These are phyloP conservation scores for Lagerstroemia speciosa DNA, from an alignment of 345 rosid species.

Conservation along the genomic window DNA sequence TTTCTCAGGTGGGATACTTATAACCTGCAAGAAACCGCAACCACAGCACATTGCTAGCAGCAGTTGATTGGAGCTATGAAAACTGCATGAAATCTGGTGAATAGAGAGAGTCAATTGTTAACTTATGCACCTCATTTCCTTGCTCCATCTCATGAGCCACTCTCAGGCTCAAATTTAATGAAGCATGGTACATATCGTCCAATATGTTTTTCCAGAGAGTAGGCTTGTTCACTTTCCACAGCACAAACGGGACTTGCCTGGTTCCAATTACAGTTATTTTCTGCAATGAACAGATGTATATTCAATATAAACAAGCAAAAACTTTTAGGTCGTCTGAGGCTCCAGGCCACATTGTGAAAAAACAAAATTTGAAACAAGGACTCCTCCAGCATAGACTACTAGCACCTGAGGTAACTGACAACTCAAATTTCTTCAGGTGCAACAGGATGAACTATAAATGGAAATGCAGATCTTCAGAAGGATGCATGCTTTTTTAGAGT, in stretches of 20 bases:
- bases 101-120: neutral
- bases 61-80: neutral
- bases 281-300: slow-evolving; percentile 24
- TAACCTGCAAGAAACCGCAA: slow-evolving; percentile 30
- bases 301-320: neutral
- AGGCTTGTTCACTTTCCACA: slow-evolving; percentile 72
- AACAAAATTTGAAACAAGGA: neutral
- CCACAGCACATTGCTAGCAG: neutral
- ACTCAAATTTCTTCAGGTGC: neutral
- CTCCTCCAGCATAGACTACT: neutral
- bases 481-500: neutral
- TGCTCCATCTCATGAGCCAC: slow-evolving; percentile 47
- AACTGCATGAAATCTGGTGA: neutral
- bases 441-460: neutral
- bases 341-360: neutral
- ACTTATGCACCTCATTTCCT: slow-evolving; percentile 38
- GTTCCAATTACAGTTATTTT: slow-evolving; percentile 38
- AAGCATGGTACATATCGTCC: slow-evolving; percentile 82
- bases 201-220: slow-evolving; percentile 34
- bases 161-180: slow-evolving; percentile 61
- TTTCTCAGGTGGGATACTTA: slow-evolving; percentile 28
- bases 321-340: neutral
- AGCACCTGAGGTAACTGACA: neutral
- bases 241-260: slow-evolving; percentile 25
- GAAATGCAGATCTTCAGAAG: neutral